phyloP scores from a whole-genome alignment of 495 filamentous ascomycete species.

The Aspergillus wentii region DNA sequence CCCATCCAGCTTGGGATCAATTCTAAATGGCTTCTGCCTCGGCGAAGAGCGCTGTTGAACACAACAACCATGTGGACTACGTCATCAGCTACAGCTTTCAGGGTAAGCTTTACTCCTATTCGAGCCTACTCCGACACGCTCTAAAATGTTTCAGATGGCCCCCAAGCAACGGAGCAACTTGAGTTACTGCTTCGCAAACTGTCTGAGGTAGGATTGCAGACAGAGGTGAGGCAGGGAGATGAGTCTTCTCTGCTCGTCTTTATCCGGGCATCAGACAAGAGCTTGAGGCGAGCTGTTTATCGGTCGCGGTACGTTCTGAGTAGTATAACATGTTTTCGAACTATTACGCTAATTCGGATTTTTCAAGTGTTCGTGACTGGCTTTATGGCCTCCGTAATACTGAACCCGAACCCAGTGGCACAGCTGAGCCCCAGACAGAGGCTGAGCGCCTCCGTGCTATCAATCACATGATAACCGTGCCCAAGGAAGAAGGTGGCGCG shows the following conservation, averaged over 20 bases:
- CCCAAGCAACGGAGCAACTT: conserved; percentile 66
- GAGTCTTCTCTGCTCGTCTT: conserved; percentile 78
- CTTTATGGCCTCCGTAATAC: conserved; percentile 79
- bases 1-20: too few relatives aligned
- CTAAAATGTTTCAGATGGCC: conserved; percentile 48
- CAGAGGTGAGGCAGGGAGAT: conserved; percentile 79
- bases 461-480: conserved; percentile 80
- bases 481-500: conserved; percentile 77
- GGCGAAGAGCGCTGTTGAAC: conserved; percentile 23
- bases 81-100: conserved; percentile 78
- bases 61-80: conserved; percentile 82
- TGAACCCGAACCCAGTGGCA: conserved; percentile 63
- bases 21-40: conserved; percentile 30
- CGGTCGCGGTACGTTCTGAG: conserved; percentile 52
- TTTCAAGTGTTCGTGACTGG: conserved; percentile 83
- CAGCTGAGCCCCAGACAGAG: conserved; percentile 71
- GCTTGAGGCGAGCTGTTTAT: conserved; percentile 52
- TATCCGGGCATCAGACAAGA: conserved; percentile 54
- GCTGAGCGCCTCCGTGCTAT: conserved; percentile 85
- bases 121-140: too few relatives aligned
- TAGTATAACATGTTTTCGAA: background rate
- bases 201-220: conserved; percentile 68
- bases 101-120: too few relatives aligned
- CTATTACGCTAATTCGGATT: conserved; percentile 4
- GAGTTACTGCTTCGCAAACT: conserved; percentile 69